A percentile compares a stretch with the other conserved stretches of the same genome.
These are phyloP conservation scores for Metschnikowia anglica DNA, from an alignment of 805 yeast species.

Conservation along the genomic window DNA sequence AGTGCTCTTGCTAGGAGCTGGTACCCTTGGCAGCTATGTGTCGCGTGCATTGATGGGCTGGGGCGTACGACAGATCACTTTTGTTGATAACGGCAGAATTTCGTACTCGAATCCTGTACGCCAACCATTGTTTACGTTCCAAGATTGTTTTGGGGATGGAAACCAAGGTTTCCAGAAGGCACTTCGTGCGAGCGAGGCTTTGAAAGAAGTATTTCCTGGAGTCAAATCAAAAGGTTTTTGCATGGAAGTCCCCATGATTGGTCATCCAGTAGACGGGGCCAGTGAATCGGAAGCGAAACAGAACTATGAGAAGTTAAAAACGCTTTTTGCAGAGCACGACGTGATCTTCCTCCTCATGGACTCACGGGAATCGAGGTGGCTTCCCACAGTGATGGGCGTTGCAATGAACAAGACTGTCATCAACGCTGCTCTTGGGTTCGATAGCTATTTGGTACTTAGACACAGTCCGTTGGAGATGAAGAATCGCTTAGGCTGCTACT, in stretches of 20 bases:
- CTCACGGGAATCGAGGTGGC: conserved; percentile 94
- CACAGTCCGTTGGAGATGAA: conserved; percentile 46
- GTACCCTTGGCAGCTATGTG: conserved; percentile 92
- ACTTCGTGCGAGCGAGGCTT: conserved; percentile 65
- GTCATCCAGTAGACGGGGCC: conserved; percentile 68
- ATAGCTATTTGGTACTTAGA: conserved; percentile 88
- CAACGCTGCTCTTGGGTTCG: conserved; percentile 95
- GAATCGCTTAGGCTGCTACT: conserved; percentile 82
- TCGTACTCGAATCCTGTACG: conserved; percentile 95
- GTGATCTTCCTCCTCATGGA: conserved; percentile 82
- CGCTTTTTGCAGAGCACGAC: conserved; percentile 67
- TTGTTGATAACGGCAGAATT: conserved; percentile 86
- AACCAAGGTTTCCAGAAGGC: conserved; percentile 75
- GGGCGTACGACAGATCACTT: conserved; percentile 86
- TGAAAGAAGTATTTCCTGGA: conserved; percentile 76
- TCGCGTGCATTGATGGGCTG: conserved; percentile 85
- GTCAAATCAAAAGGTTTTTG: conserved; percentile 61
- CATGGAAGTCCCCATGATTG: conserved; percentile 92
- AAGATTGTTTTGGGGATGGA: conserved; percentile 71
- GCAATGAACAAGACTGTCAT: conserved; percentile 70
- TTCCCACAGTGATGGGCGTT: conserved; percentile 84
- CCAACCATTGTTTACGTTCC: conserved; percentile 80
- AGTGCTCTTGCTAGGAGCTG: conserved; percentile 87
- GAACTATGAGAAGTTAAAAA: conserved; percentile 53
- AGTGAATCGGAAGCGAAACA: conserved; percentile 43